Evolutionary conservation across 805 yeast genomes (phyloP).

Genomic region (Candida orba): DNA sequence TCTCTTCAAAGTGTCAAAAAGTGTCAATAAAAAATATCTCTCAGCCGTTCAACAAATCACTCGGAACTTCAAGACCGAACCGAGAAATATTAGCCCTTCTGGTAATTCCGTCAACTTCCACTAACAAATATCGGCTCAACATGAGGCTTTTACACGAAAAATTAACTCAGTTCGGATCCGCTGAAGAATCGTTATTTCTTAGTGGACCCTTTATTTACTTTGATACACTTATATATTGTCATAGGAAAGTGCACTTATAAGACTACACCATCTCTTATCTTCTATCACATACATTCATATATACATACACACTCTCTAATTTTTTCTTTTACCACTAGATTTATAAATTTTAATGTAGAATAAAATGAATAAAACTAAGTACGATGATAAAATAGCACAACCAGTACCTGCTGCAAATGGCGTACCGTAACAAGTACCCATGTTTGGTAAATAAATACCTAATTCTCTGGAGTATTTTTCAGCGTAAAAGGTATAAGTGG

Average conservation of each 20-base stretch:
- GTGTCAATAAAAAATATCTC: not conserved
- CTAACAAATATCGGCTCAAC: too few relatives aligned
- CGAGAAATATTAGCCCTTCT: slow-evolving; percentile 1
- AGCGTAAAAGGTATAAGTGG: slow-evolving; percentile 87
- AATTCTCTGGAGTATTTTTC: slow-evolving; percentile 42
- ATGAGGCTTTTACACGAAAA: too few relatives aligned
- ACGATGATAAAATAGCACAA: slow-evolving; percentile 78
- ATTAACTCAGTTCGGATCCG: too few relatives aligned
- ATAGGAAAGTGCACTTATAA: too few relatives aligned
- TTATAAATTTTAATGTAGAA: slow-evolving; percentile 87
- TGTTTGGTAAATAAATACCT: slow-evolving; percentile 56
- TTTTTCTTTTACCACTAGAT: slow-evolving; percentile 27
- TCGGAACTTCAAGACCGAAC: slow-evolving; percentile 2
- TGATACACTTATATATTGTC: not conserved
- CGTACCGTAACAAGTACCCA: slow-evolving; percentile 85
- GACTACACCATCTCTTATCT: too few relatives aligned
- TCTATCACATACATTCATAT: too few relatives aligned
- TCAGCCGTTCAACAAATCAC: slow-evolving; percentile 7
- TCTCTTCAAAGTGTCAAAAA: not conserved
- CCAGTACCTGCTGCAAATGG: slow-evolving; percentile 92
- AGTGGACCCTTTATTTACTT: not conserved
- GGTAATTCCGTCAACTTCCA: not conserved
- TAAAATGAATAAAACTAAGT: slow-evolving; percentile 82
- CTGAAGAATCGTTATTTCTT: too few relatives aligned
- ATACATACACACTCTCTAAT: not conserved